Percentiles rank a stretch among this genome's conserved stretches.
phyloP scores from a whole-genome alignment of 1,284 basidiomycete species.

The Malassezia nana region DNA sequence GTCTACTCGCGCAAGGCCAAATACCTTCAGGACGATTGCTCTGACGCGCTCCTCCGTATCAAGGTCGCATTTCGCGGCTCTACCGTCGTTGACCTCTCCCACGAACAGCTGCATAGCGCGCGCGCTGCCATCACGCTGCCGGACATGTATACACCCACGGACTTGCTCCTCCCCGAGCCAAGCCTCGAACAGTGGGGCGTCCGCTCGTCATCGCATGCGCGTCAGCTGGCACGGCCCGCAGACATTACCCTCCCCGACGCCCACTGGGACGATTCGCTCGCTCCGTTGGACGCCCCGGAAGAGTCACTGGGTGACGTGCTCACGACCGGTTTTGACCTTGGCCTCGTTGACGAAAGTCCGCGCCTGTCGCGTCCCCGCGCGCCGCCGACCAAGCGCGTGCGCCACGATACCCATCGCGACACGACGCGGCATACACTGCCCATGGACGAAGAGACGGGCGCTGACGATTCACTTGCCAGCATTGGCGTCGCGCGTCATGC shows the following conservation, averaged over 20 bases:
- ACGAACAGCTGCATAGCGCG: constrained; percentile 77
- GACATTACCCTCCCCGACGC: constrained; percentile 56
- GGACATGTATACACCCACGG: constrained; percentile 62
- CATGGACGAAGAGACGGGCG: constrained; percentile 40
- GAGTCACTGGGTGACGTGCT: constrained; percentile 35
- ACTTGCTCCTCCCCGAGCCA: constrained; percentile 65
- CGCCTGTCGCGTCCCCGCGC: not conserved
- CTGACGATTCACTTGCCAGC: constrained; percentile 32
- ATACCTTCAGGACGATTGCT: constrained; percentile 93
- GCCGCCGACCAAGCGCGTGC: constrained; percentile 20
- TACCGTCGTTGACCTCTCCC: constrained; percentile 83
- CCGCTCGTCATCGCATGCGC: not conserved
- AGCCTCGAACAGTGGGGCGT: constrained; percentile 28
- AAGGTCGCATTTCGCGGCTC: constrained; percentile 83
- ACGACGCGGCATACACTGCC: not conserved
- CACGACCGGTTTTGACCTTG: constrained; percentile 46
- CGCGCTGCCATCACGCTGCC: constrained; percentile 77
- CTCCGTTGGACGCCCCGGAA: constrained; percentile 26
- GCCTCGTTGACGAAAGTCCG: constrained; percentile 50
- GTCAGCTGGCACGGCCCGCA: constrained; percentile 57
- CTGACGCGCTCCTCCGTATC: constrained; percentile 86
- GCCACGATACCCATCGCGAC: constrained; percentile 21
- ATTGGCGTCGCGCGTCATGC: constrained; percentile 44
- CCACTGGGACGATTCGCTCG: constrained; percentile 29
- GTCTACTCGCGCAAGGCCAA: constrained; percentile 97